These are phyloP conservation scores for Ophiostoma quercus DNA, from an alignment of 2,329 filamentous ascomycete species.

Conservation along the genomic window DNA sequence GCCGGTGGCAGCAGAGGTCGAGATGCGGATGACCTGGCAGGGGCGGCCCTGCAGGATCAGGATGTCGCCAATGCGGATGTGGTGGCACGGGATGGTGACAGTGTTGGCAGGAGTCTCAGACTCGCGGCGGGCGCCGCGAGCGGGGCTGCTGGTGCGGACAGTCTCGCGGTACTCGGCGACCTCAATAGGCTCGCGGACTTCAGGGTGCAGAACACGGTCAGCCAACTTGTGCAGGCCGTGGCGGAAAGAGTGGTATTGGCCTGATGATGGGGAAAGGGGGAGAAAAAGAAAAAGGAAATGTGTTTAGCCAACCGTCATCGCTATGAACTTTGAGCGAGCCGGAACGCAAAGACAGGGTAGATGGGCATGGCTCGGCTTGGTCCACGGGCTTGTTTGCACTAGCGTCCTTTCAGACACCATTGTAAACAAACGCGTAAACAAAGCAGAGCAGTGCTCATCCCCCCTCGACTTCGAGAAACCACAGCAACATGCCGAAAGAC, in stretches of 20 bases:
- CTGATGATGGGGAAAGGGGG: conserved; percentile 33
- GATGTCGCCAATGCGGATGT: conserved; percentile 98
- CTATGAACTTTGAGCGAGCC: conserved; percentile 24
- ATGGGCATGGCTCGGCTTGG: neutral
- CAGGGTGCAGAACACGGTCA: conserved; percentile 49
- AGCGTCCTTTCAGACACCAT: neutral
- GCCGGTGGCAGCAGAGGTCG: conserved; percentile 92
- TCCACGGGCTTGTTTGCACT: neutral
- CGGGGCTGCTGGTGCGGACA: conserved; percentile 30
- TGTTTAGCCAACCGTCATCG: conserved; percentile 23
- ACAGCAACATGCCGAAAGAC: neutral
- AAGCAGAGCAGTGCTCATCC: neutral
- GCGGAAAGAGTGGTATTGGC: conserved; percentile 56
- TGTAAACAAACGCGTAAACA: neutral
- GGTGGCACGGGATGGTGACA: conserved; percentile 98
- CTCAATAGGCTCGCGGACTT: conserved; percentile 46
- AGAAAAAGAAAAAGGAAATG: conserved; percentile 4
- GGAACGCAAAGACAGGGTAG: conserved; percentile 11
- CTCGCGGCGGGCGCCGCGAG: conserved; percentile 31
- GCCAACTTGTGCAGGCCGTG: conserved; percentile 52
- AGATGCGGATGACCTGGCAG: conserved; percentile 99
- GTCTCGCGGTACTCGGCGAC: conserved; percentile 46
- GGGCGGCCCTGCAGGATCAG: conserved; percentile 97
- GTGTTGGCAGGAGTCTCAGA: conserved; percentile 60
- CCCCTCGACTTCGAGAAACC: conserved; percentile 10